phyloP scores from a whole-genome alignment of 768 basidiomycete species.

The Candolleomyces eurysporus region DNA sequence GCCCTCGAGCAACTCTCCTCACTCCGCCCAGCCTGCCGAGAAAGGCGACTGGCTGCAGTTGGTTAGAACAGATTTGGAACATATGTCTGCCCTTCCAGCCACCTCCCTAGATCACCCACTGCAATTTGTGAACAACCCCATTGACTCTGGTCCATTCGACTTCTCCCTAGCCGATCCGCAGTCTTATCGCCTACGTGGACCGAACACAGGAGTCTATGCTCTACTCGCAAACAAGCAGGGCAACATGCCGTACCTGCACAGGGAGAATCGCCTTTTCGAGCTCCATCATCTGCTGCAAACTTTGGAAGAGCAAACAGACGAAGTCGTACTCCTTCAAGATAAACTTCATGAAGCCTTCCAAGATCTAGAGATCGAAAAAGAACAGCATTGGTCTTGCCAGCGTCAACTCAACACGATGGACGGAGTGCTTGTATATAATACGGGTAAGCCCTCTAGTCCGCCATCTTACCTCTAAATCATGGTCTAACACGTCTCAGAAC shows the following conservation, averaged over 20 bases:
- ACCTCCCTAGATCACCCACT: not conserved
- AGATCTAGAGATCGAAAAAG: too few relatives aligned
- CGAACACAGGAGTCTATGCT: not conserved
- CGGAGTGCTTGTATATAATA: not conserved
- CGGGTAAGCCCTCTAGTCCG: too few relatives aligned
- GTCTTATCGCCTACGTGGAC: not conserved
- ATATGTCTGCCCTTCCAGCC: not conserved
- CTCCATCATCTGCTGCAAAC: not conserved
- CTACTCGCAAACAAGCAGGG: not conserved
- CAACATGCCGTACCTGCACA: not conserved
- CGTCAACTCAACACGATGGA: too few relatives aligned
- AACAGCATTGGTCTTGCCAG: too few relatives aligned
- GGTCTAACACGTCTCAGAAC: too few relatives aligned
- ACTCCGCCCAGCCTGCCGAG: not conserved
- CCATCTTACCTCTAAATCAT: too few relatives aligned
- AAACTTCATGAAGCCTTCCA: not conserved
- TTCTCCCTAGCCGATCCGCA: not conserved
- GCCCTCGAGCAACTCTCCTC: not conserved
- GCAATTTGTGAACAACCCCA: not conserved
- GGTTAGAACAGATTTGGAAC: not conserved
- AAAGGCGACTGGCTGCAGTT: not conserved
- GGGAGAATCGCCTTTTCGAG: not conserved
- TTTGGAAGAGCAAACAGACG: not conserved
- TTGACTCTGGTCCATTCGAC: not conserved
- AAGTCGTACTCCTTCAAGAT: too few relatives aligned